Conservation (phyloP, 2,329 filamentous ascomycete genomes). For the Monosporascus sp. region DNA sequence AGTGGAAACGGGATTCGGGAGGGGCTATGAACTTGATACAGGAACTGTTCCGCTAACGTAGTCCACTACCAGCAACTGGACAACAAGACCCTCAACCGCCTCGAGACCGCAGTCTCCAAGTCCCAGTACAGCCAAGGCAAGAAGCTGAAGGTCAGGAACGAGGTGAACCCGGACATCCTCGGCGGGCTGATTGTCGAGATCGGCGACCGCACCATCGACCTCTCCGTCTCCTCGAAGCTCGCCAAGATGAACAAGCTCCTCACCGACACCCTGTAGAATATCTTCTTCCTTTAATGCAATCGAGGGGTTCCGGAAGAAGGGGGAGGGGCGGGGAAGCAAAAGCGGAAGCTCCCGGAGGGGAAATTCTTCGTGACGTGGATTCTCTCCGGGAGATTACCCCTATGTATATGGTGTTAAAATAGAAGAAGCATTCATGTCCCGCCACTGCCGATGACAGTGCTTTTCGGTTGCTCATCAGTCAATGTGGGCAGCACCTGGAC, state of each 20-base stretch:
- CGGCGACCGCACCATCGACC: conserved; percentile 95
- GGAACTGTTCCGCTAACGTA: conserved; percentile 16
- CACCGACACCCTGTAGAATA: conserved; percentile 86
- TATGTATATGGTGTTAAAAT: background rate
- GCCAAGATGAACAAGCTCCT: conserved; percentile 99
- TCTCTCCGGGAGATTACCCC: background rate
- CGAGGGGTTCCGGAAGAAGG: background rate
- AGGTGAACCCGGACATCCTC: conserved; percentile 91
- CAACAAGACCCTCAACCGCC: conserved; percentile 74
- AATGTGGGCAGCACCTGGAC: background rate
- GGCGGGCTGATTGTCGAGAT: conserved; percentile 95
- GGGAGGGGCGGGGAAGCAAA: conserved; percentile 1
- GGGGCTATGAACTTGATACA: too few species aligned
- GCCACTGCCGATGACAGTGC: too few species aligned
- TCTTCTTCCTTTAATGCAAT: conserved; percentile 19
- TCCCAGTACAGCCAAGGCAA: conserved; percentile 85
- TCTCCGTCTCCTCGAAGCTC: conserved; percentile 91
- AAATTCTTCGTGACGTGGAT: background rate
- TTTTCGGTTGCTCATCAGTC: too few species aligned
- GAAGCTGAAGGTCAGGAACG: conserved; percentile 96
- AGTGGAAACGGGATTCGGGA: too few species aligned
- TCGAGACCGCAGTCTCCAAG: conserved; percentile 86
- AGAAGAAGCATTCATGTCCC: background rate
- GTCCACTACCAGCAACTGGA: conserved; percentile 64
- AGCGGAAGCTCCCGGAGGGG: background rate